Base-by-base conservation (phyloP, 2,329 filamentous ascomycete genomes). In the Penicillium aurantiogriseum region DNA sequence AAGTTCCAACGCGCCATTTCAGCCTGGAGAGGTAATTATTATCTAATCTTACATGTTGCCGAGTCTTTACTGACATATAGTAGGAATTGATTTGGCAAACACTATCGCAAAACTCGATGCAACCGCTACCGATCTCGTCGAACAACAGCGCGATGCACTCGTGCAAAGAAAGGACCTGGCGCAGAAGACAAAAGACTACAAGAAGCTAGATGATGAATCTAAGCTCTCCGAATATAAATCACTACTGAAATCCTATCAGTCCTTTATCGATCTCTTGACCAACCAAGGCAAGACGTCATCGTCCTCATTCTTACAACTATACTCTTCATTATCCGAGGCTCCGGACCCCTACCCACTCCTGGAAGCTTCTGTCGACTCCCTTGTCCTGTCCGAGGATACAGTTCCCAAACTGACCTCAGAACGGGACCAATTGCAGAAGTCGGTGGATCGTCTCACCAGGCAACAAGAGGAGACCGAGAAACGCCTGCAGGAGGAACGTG, bases 151-250 rank as follows among this genome's bases (percentile, higher is more conserved):
- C 67, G 94, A 97, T 75, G 91, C 93, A n/a, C 89, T 96, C 5
- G 88, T 97, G 0, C 93, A 99, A 74, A 85, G 94, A 52, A 99
- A 99, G 73, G 95, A 99, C 60, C 81, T 99, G 21, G 94, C 95
- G n/a, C 92, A 97, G 72, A 97, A 97, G 81, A 99, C 94, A 0
- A 99, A 99, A 71, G 93, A 97, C 69, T 99, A 97, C 67, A 84
- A 92, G 60, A 97, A 97, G 74, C 83, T 96, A 11, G 93, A 97
- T 67, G 92, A 99, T 80, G 80, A 88, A 11, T 85, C 85, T 56
- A 99, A 97, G 75, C 78, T 99, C 53, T 81, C 82, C 5, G 94
- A 99, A 74, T 87, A 96, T 79, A 99, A 97, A 77, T 86, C 86
- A 39, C 78, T 99, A 50, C 78, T 99, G 58, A 97, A 96, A 81